Evolutionary conservation across 306 rosid genomes (phyloP).

Genomic region (Datisca glomerata): DNA sequence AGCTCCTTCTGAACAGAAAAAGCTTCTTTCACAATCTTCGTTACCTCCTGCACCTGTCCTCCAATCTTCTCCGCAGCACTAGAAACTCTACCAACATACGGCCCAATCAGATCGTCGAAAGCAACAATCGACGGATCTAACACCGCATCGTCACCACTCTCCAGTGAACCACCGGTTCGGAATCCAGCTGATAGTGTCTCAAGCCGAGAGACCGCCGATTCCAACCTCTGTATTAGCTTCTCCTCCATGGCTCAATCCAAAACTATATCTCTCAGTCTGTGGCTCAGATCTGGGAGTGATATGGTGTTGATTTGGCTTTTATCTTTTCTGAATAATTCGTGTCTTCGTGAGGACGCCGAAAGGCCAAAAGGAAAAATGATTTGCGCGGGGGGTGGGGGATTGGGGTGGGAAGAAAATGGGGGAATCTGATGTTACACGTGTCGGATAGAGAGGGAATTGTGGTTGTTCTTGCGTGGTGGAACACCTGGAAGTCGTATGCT

Average conservation of each 20-base stretch:
- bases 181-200: slow-evolving; percentile 45
- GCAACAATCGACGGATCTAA: slow-evolving; percentile 59
- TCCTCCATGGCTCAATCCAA: slow-evolving; percentile 41
- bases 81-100: slow-evolving; percentile 34
- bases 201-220: slow-evolving; percentile 73
- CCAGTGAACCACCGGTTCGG: slow-evolving; percentile 10
- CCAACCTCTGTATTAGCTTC: slow-evolving; percentile 62
- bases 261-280: not conserved
- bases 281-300: slow-evolving; percentile 25
- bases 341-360: slow-evolving; percentile 18
- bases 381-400: slow-evolving; percentile 26
- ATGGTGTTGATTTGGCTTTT: not conserved
- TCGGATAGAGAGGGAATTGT: slow-evolving; percentile 10
- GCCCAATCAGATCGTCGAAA: slow-evolving; percentile 46
- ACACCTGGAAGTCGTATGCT: not conserved
- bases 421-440: slow-evolving; percentile 27
- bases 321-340: not conserved
- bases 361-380: slow-evolving; percentile 10
- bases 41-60: slow-evolving; percentile 52
- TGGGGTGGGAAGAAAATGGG: not conserved
- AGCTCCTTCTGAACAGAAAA: slow-evolving; percentile 62
- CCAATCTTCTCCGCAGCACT: slow-evolving; percentile 74
- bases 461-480: slow-evolving; percentile 12
- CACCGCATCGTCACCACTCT: slow-evolving; percentile 16
- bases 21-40: slow-evolving; percentile 48